These are phyloP conservation scores for Truncatella angustata DNA, from an alignment of 2,329 filamentous ascomycete species.

Conservation along the genomic window DNA sequence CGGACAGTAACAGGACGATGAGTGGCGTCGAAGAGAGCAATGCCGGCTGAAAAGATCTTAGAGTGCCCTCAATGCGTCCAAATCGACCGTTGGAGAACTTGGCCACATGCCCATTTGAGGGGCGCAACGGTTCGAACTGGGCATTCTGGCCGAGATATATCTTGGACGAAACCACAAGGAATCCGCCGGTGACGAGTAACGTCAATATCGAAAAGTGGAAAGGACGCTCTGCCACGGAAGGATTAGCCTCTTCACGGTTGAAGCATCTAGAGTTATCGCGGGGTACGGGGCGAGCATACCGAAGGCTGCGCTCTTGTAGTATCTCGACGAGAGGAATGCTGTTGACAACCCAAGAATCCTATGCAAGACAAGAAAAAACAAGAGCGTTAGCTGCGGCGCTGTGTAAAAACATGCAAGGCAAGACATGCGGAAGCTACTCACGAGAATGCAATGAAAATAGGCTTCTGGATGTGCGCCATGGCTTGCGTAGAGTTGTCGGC, in stretches of 20 bases:
- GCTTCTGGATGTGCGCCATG: too few species aligned
- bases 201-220: constrained; percentile 33
- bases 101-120: constrained; percentile 8
- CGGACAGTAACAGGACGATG: constrained; percentile 18
- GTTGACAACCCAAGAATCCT: constrained; percentile 21
- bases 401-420: too few species aligned
- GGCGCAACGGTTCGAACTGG: constrained; percentile 10
- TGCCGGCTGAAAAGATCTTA: constrained; percentile 15
- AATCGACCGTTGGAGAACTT: constrained; percentile 3
- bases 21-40: constrained; percentile 15
- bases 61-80: background rate
- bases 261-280: background rate
- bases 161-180: constrained; percentile 17
- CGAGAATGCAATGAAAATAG: too few species aligned
- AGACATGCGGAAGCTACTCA: too few species aligned
- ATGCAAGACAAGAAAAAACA: constrained; percentile 1
- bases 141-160: constrained; percentile 13
- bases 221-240: constrained; percentile 26
- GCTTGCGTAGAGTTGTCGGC: too few species aligned
- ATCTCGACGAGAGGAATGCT: constrained; percentile 29
- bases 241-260: background rate
- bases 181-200: constrained; percentile 21
- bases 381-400: too few species aligned
- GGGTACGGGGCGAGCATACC: constrained; percentile 23
- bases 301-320: constrained; percentile 34